Percentiles rank a stretch among this genome's conserved stretches.
Conservation (phyloP, 768 basidiomycete genomes). For the Termitomyces sp. region DNA sequence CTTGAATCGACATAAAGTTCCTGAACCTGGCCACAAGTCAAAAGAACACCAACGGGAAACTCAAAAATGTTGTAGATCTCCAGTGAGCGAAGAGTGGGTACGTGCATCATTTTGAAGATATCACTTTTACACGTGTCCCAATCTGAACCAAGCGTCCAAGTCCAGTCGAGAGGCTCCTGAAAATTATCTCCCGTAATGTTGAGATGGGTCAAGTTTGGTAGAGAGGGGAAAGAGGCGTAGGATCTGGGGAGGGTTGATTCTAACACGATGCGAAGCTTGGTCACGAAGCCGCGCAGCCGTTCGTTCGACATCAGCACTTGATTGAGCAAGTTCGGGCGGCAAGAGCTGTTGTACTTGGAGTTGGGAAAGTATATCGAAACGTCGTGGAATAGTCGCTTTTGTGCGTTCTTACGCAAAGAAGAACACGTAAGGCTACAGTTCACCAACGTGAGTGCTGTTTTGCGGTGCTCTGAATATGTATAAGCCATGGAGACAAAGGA, state of each 20-base stretch:
- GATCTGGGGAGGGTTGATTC: not conserved
- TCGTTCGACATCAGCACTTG: not conserved
- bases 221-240: not conserved
- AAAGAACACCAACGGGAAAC: not conserved
- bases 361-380: not conserved
- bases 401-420: not conserved
- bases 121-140: not conserved
- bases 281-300: not conserved
- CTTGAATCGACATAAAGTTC: not conserved
- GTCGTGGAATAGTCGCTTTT: not conserved
- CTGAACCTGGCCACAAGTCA: not conserved
- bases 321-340: not conserved
- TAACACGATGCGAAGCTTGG: not conserved
- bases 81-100: not conserved
- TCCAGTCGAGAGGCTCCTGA: not conserved
- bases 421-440: not conserved
- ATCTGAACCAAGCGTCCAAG: not conserved
- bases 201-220: not conserved
- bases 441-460: not conserved
- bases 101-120: not conserved
- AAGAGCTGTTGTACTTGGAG: not conserved
- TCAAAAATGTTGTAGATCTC: not conserved
- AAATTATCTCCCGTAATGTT: not conserved
- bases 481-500: not conserved
- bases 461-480: not conserved